Conservation (phyloP, 1,284 basidiomycete genomes). For the Ceratobasidium sp. region DNA sequence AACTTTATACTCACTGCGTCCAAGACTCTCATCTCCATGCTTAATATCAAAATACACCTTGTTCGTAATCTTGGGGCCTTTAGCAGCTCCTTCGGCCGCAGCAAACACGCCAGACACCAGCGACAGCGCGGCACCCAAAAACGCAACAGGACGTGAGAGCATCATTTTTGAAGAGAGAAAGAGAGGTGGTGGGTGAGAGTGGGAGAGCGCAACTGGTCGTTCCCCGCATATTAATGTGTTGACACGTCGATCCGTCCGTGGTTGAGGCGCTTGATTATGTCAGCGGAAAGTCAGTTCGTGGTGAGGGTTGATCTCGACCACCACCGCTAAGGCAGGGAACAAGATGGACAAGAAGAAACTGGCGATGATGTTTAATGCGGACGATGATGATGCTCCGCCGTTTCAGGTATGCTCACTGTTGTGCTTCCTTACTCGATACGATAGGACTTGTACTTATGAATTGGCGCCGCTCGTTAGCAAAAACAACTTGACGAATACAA, state of each 20-base stretch:
- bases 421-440: too few species aligned
- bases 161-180: conserved; percentile 25
- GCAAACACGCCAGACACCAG: conserved; percentile 30
- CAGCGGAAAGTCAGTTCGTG: not conserved
- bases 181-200: conserved; percentile 5
- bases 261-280: conserved; percentile 24
- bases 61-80: conserved; percentile 88
- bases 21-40: conserved; percentile 86
- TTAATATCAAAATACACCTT: conserved; percentile 95
- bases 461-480: conserved; percentile 66
- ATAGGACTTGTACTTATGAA: conserved; percentile 55
- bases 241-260: conserved; percentile 58
- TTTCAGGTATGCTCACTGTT: conserved; percentile 86
- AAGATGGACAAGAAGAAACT: conserved; percentile 69
- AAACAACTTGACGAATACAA: conserved; percentile 73
- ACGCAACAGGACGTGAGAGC: conserved; percentile 41
- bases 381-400: conserved; percentile 79
- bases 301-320: not conserved
- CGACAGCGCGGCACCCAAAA: conserved; percentile 22
- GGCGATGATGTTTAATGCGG: conserved; percentile 83
- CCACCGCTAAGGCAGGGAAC: not conserved
- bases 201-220: not conserved
- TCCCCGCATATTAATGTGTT: conserved; percentile 7
- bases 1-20: conserved; percentile 74
- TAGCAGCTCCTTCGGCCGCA: conserved; percentile 58